Evolutionary conservation across 805 yeast genomes (phyloP).

Genomic region (Lachancea sp.): DNA sequence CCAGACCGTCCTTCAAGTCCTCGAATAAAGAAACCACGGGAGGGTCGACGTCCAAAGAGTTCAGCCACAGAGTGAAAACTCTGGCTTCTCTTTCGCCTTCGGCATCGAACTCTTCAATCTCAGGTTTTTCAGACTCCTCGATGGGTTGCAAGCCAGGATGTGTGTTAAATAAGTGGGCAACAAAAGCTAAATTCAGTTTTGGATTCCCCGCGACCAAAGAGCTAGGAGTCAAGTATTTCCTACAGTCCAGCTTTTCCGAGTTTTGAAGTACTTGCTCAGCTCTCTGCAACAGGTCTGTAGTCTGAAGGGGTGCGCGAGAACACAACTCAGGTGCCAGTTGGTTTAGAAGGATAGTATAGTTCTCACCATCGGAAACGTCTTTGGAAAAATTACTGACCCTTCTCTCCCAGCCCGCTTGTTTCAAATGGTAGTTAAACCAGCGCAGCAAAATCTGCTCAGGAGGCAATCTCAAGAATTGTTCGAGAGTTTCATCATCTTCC

Average conservation of each 20-base stretch:
- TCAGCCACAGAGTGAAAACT: constrained; percentile 95
- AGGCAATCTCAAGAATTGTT: constrained; percentile 91
- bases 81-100: constrained; percentile 99
- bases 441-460: constrained; percentile 95
- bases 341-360: constrained; percentile 80
- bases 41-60: constrained; percentile 93
- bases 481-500: constrained; percentile 95
- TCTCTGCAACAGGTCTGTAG: constrained; percentile 63
- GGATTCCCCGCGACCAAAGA: constrained; percentile 95
- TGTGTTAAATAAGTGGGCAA: constrained; percentile 93
- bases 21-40: constrained; percentile 87
- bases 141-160: constrained; percentile 95
- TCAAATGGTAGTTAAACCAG: constrained; percentile 96
- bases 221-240: constrained; percentile 91
- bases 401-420: constrained; percentile 85
- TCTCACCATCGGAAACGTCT: constrained; percentile 93
- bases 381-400: constrained; percentile 78
- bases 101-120: constrained; percentile 96
- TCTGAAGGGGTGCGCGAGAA: constrained; percentile 76
- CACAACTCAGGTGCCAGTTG: constrained; percentile 83
- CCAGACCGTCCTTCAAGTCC: constrained; percentile 88
- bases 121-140: constrained; percentile 84
- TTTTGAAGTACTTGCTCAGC: constrained; percentile 82
- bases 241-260: constrained; percentile 86
- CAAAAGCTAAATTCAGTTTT: constrained; percentile 91